Conservation (phyloP, 192 early-diverging fungal species). For the Radiomyces spectabilis region DNA sequence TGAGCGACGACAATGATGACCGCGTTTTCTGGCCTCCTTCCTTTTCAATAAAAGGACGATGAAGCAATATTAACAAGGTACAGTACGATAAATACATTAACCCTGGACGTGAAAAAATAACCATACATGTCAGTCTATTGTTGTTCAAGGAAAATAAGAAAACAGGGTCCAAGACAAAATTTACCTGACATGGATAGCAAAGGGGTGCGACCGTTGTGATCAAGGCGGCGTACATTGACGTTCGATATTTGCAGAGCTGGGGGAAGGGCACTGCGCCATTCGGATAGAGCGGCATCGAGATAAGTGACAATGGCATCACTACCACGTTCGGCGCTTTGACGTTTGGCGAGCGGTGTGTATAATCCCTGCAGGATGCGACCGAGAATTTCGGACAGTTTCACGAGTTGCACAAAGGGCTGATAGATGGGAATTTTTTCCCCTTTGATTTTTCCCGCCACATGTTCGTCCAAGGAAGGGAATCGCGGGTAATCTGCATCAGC, state of each 20-base stretch:
- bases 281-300: conserved; percentile 23
- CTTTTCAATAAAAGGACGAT: conserved; percentile 44
- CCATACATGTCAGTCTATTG: neutral
- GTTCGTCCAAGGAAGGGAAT: conserved; percentile 22
- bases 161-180: neutral
- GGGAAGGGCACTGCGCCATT: conserved; percentile 23
- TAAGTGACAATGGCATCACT: conserved; percentile 27
- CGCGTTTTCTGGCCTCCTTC: conserved; percentile 12
- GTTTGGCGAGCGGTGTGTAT: conserved; percentile 25
- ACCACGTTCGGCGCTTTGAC: conserved; percentile 21
- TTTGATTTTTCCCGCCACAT: conserved; percentile 15
- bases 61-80: conserved; percentile 40
- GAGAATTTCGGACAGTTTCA: conserved; percentile 30
- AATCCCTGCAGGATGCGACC: conserved; percentile 25
- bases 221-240: conserved; percentile 7
- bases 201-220: conserved; percentile 13
- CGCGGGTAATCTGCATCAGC: neutral
- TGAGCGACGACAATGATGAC: conserved; percentile 22
- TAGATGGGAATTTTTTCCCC: conserved; percentile 21
- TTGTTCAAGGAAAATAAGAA: neutral
- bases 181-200: conserved; percentile 24
- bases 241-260: conserved; percentile 16
- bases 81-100: conserved; percentile 42
- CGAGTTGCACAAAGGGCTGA: conserved; percentile 32
- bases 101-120: conserved; percentile 3